Evolutionary conservation across 495 filamentous ascomycete genomes (phyloP), one percentile per base, ranked within the genome.

Genomic region (Alectoria sarmentosa): DNA sequence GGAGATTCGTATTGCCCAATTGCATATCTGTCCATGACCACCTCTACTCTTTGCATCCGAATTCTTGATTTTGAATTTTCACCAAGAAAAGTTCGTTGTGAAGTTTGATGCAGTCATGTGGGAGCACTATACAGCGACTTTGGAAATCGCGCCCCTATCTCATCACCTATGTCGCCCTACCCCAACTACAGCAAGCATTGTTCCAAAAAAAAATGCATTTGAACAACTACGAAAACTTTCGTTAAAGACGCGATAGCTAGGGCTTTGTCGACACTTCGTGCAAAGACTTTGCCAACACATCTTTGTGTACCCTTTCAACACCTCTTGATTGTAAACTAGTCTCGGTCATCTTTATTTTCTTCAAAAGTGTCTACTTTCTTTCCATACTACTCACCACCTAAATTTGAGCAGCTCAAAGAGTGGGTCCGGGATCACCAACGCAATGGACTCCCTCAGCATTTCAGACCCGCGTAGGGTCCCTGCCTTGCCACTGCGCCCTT

Each of bases 391-490:
- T n/a, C 1, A 8, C 30, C 17, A 55, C 19, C 11, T 2, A 55
- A 8, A 9, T 34, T 55, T 8, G 17, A 34, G 52, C 28, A 32
- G 30, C 30, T 34, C 30, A 55, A 55, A 10, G 52, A 34, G 15
- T 11, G 4, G 8, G 15, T 21, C 10, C 14, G 30, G n/a, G 21
- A 21, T 55, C 49, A 54, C 49, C 49, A 17, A 30, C 26, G 30
- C 17, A 34, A 55, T 55, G 52, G 52, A 34, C 8, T 55, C 15
- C 30, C 52, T 55, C 17, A n/a, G 52, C 30, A 34, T 55, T 21
- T 34, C 52, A 56, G 61, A 42, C 4, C 61, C 61, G 11, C 52
- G 38, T 5, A 63, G 34, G 23, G 61, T 30, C 13, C 61, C 61
- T n/a, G 38, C 8, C n/a, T 17, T 57, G 23, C 61, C 61, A 23